A percentile compares a stretch with the other conserved stretches of the same genome.
Conservation (phyloP, 768 basidiomycete genomes). For the Guyanaporus albipodus region DNA sequence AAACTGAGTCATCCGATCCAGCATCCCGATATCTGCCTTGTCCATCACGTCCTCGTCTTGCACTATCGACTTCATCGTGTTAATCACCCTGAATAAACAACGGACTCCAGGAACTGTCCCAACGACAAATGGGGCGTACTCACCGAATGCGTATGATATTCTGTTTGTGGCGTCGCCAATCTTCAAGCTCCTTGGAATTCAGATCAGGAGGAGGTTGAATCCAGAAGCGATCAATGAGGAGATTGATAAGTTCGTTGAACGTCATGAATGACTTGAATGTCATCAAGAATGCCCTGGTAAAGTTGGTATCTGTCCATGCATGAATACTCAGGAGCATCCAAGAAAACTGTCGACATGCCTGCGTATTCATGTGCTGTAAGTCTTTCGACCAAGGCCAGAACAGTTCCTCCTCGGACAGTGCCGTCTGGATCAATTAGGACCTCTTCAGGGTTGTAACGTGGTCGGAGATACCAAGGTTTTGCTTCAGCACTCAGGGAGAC, state of each 20-base stretch:
- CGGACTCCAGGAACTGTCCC: not conserved
- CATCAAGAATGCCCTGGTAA: constrained; percentile 60
- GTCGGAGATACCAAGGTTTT: constrained; percentile 58
- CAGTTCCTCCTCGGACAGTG: constrained; percentile 57
- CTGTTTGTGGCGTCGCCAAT: constrained; percentile 59
- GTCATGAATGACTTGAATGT: constrained; percentile 68
- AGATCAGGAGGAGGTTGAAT: constrained; percentile 49
- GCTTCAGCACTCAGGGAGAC: constrained; percentile 37
- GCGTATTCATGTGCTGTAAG: constrained; percentile 62
- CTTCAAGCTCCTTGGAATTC: constrained; percentile 39
- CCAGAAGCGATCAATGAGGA: constrained; percentile 53
- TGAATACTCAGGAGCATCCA: not conserved
- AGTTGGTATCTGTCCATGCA: constrained; percentile 43
- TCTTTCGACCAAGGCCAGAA: constrained; percentile 56
- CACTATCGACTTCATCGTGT: constrained; percentile 59
- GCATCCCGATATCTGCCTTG: constrained; percentile 48
- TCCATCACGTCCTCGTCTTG: constrained; percentile 52
- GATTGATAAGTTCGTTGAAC: constrained; percentile 49
- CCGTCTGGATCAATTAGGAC: constrained; percentile 63
- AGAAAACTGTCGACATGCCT: constrained; percentile 36
- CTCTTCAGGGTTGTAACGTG: constrained; percentile 52
- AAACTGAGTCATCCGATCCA: constrained; percentile 54
- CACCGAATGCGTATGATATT: constrained; percentile 57
- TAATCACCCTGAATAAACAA: constrained; percentile 47
- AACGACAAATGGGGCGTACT: constrained; percentile 9